These are phyloP conservation scores for Fusarium siculi DNA, from an alignment of 2,329 filamentous ascomycete species.

Conservation along the genomic window DNA sequence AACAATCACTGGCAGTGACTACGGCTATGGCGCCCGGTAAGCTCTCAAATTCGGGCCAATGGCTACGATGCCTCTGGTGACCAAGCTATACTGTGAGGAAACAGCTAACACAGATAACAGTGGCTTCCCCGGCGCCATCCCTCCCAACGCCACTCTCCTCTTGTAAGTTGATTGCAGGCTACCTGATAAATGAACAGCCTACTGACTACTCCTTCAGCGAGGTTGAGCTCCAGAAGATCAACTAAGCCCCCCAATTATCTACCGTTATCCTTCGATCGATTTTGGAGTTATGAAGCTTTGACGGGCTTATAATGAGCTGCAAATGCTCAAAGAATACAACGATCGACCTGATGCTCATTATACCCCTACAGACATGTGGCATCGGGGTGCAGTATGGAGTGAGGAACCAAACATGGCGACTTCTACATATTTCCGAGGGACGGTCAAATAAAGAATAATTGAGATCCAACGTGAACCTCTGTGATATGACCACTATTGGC, in stretches of 20 bases:
- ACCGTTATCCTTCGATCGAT: conserved; percentile 7
- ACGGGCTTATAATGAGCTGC: background rate
- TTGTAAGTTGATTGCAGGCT: conserved; percentile 74
- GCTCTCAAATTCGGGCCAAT: conserved; percentile 38
- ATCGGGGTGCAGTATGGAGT: background rate
- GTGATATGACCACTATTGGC: background rate
- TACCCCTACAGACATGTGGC: conserved; percentile 14
- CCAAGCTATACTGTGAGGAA: background rate
- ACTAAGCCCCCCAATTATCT: conserved; percentile 46
- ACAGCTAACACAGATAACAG: conserved; percentile 54
- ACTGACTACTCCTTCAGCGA: conserved; percentile 60
- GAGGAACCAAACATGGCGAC: background rate
- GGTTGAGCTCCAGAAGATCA: conserved; percentile 74
- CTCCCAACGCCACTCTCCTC: conserved; percentile 77
- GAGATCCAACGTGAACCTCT: background rate
- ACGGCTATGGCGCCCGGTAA: conserved; percentile 71
- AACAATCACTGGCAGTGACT: conserved; percentile 61
- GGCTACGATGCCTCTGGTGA: background rate
- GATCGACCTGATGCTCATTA: conserved; percentile 11
- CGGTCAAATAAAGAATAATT: conserved; percentile 13
- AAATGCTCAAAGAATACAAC: background rate
- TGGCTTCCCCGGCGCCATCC: conserved; percentile 83
- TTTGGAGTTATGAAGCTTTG: conserved; percentile 8
- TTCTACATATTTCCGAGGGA: background rate
- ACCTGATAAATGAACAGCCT: background rate